Conservation (phyloP, 169 alveolate species). For the Cystoisospora suis region DNA sequence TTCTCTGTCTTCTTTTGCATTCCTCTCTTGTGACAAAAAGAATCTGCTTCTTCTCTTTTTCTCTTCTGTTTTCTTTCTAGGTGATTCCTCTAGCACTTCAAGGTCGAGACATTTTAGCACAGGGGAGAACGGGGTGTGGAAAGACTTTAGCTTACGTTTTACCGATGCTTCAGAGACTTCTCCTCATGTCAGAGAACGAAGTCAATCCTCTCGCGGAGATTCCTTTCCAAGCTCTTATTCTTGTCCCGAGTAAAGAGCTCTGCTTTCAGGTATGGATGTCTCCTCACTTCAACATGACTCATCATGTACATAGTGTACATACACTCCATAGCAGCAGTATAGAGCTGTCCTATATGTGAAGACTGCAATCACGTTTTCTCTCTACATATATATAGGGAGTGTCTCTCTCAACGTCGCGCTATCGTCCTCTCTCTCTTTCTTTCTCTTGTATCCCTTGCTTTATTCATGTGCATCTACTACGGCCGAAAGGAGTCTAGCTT, state of each 20-base stretch:
- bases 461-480: too few relatives aligned
- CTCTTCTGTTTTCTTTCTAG: constrained; percentile 16
- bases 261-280: constrained; percentile 58
- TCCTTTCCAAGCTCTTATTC: constrained; percentile 42
- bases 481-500: too few relatives aligned
- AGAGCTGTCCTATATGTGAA: too few relatives aligned
- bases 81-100: constrained; percentile 68
- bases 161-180: constrained; percentile 67
- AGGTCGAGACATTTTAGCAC: constrained; percentile 57
- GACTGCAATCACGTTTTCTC: too few relatives aligned
- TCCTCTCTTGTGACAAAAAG: not conserved
- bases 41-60: not conserved
- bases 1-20: too few relatives aligned
- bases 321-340: too few relatives aligned
- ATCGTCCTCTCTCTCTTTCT: too few relatives aligned
- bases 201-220: not conserved
- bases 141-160: constrained; percentile 70
- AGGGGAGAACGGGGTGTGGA: constrained; percentile 69
- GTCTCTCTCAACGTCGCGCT: too few relatives aligned
- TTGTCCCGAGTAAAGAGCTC: constrained; percentile 73
- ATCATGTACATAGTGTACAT: too few relatives aligned
- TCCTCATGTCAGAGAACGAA: constrained; percentile 17
- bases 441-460: too few relatives aligned
- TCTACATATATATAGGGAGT: too few relatives aligned
- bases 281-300: not conserved